Percentiles rank a stretch among this genome's conserved stretches.
Conservation (phyloP, 352 stramenopile genomes). For the Phytopythium delawarense region DNA sequence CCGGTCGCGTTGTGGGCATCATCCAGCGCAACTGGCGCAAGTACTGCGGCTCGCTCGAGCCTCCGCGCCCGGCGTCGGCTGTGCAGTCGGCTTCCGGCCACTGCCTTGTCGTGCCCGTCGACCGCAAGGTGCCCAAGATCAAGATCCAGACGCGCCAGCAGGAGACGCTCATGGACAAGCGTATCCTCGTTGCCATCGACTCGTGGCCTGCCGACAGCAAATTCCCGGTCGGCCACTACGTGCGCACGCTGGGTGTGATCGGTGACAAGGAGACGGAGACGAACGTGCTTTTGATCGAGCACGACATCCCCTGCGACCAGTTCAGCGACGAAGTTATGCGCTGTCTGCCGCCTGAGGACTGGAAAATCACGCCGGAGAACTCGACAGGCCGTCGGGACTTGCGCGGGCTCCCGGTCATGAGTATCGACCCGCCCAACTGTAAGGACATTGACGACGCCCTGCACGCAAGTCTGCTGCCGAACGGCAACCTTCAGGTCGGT, state of each 20-base stretch:
- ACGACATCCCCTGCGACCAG: slow-evolving; percentile 92
- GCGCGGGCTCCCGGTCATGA: slow-evolving; percentile 90
- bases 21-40: slow-evolving; percentile 93
- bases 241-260: slow-evolving; percentile 93
- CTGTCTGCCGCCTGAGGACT: slow-evolving; percentile 92
- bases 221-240: slow-evolving; percentile 96
- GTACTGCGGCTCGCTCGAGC: slow-evolving; percentile 93
- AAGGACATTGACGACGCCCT: slow-evolving; percentile 99
- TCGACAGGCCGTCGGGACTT: slow-evolving; percentile 89
- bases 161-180: slow-evolving; percentile 89
- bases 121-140: slow-evolving; percentile 92
- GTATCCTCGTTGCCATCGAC: slow-evolving; percentile 94
- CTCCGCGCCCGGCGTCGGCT: slow-evolving; percentile 40
- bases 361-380: slow-evolving; percentile 95
- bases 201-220: slow-evolving; percentile 88
- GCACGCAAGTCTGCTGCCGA: slow-evolving; percentile 90
- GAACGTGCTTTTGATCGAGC: slow-evolving; percentile 94
- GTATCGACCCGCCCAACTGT: slow-evolving; percentile 87
- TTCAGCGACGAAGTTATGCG: slow-evolving; percentile 89
- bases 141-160: slow-evolving; percentile 92
- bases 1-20: slow-evolving; percentile 86
- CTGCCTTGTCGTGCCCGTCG: slow-evolving; percentile 82
- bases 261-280: slow-evolving; percentile 97
- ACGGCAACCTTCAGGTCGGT: slow-evolving; percentile 92
- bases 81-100: slow-evolving; percentile 40